Conservation (phyloP, 768 basidiomycete genomes). For the Macrocybe gigantea region DNA sequence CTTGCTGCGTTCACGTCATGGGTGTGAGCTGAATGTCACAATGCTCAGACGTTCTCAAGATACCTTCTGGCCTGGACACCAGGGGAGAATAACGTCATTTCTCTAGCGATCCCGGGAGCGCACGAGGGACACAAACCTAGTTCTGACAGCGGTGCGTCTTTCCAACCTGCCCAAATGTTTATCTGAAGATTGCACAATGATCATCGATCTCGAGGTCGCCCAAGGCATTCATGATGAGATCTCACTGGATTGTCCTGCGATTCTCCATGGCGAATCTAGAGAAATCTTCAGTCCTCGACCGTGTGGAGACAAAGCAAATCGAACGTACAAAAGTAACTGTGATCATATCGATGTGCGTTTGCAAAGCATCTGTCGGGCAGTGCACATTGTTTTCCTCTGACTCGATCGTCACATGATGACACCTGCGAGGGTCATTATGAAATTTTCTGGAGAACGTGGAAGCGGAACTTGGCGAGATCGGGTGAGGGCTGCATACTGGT, state of each 20-base stretch:
- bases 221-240: not conserved
- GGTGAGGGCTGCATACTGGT: no score
- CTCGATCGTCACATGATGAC: no score
- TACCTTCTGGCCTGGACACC: constrained; percentile 16
- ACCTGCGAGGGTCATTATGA: no score
- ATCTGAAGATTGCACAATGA: constrained; percentile 16
- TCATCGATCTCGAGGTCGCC: not conserved
- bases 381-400: no score
- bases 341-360: constrained; percentile 9
- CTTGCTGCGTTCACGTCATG: constrained; percentile 38
- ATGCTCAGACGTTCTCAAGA: constrained; percentile 4
- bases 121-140: constrained; percentile 39
- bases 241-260: constrained; percentile 64
- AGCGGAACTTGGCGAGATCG: no score
- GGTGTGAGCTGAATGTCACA: not conserved
- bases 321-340: constrained; percentile 18
- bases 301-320: not conserved
- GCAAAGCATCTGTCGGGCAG: no score
- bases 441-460: no score
- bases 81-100: not conserved
- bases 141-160: constrained; percentile 67
- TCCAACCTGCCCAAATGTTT: constrained; percentile 70
- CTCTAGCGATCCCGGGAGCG: no score
- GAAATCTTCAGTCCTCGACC: not conserved
- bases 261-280: constrained; percentile 64